Conservation (phyloP, 805 yeast genomes). For the Saccharomycopsis babjevae region DNA sequence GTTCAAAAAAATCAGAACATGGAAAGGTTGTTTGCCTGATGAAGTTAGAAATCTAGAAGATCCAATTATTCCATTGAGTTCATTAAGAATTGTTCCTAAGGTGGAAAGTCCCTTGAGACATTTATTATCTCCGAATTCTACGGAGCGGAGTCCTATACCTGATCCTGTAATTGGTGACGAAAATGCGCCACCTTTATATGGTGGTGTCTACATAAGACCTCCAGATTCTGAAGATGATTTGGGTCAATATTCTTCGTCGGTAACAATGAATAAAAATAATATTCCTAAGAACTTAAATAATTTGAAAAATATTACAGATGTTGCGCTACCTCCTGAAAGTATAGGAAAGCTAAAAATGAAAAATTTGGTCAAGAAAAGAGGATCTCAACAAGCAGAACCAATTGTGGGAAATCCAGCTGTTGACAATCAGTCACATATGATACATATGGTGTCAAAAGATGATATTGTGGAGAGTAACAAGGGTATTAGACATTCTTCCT, state of each 20-base stretch:
- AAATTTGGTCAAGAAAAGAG: background rate
- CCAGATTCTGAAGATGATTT: conserved; percentile 72
- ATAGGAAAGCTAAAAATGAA: background rate
- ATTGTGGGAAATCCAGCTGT: background rate
- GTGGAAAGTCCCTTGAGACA: conserved; percentile 80
- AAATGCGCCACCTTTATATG: conserved; percentile 86
- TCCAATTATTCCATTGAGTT: conserved; percentile 61
- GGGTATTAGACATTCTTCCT: background rate
- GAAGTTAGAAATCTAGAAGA: conserved; percentile 83
- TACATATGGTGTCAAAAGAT: background rate
- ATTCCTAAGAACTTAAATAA: conserved; percentile 15
- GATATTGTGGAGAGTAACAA: background rate
- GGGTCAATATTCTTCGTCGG: conserved; percentile 30
- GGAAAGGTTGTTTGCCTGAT: conserved; percentile 98
- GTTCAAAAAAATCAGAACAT: conserved; percentile 90
- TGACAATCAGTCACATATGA: background rate
- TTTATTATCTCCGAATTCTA: conserved; percentile 64
- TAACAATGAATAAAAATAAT: conserved; percentile 15
- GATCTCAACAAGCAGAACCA: background rate
- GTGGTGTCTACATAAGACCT: conserved; percentile 78
- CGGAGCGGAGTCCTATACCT: conserved; percentile 65
- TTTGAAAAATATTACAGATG: conserved; percentile 15
- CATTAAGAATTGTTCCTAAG: conserved; percentile 59
- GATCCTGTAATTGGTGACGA: conserved; percentile 72
- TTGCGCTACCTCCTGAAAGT: conserved; percentile 11